A percentile compares a stretch with the other conserved stretches of the same genome.
Conservation (phyloP, 2,329 filamentous ascomycete genomes). For the Fusarium buharicum region DNA sequence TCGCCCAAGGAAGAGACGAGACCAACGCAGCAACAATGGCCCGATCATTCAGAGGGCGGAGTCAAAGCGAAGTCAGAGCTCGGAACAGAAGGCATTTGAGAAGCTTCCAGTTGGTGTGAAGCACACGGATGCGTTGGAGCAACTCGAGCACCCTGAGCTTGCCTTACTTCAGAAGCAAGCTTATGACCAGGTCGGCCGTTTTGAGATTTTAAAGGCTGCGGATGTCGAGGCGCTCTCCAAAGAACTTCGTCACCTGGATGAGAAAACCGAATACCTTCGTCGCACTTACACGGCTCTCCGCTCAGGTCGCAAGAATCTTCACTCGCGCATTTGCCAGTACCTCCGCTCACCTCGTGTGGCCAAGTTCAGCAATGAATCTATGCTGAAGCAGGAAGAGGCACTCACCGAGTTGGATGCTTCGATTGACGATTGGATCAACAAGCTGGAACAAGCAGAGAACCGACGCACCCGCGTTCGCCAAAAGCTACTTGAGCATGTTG, state of each 20-base stretch:
- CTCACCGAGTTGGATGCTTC: conserved; percentile 79
- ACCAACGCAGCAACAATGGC: conserved; percentile 54
- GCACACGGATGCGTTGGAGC: conserved; percentile 61
- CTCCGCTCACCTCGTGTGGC: conserved; percentile 76
- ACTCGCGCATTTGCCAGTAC: conserved; percentile 80
- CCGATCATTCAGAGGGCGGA: conserved; percentile 52
- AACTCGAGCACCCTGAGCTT: conserved; percentile 61
- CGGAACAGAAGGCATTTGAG: conserved; percentile 68
- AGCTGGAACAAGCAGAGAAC: conserved; percentile 84
- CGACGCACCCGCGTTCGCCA: conserved; percentile 78
- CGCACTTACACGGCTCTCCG: conserved; percentile 80
- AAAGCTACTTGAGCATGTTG: conserved; percentile 84
- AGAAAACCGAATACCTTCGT: conserved; percentile 80
- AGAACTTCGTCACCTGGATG: conserved; percentile 80
- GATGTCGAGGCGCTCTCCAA: conserved; percentile 74
- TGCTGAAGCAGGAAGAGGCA: conserved; percentile 83
- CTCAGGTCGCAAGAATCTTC: conserved; percentile 79
- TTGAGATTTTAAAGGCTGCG: conserved; percentile 70
- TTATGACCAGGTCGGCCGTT: conserved; percentile 68
- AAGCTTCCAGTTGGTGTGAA: conserved; percentile 68
- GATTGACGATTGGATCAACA: conserved; percentile 83
- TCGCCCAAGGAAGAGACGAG: conserved; percentile 65
- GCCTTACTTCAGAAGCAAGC: conserved; percentile 68
- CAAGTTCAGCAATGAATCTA: conserved; percentile 77
- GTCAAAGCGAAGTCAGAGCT: conserved; percentile 59